These are phyloP conservation scores for Neonectria punicea DNA, from an alignment of 2,329 filamentous ascomycete genomes.

Conservation along the genomic window DNA sequence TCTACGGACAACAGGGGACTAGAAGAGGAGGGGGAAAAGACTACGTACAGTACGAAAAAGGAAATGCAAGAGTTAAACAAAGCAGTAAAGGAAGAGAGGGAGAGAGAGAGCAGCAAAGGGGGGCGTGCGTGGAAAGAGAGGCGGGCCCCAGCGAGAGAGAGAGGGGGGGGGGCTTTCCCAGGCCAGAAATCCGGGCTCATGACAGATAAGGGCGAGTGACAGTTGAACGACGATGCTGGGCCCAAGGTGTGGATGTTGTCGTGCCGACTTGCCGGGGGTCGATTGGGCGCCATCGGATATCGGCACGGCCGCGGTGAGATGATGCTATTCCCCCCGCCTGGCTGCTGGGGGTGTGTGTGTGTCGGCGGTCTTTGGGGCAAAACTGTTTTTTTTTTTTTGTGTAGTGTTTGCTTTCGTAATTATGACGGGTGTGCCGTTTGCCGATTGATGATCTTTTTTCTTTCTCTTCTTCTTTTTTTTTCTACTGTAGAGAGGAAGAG, in stretches of 20 bases:
- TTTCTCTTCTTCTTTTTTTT: too few relatives aligned
- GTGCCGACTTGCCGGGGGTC: constrained; percentile 45
- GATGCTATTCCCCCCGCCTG: constrained; percentile 36
- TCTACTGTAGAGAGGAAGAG: not conserved
- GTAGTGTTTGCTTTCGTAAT: too few relatives aligned
- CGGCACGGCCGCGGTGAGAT: constrained; percentile 45
- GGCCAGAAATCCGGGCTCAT: not conserved
- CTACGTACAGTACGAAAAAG: not conserved
- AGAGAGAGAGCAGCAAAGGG: not conserved
- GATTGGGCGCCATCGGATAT: constrained; percentile 45
- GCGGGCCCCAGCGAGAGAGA: not conserved
- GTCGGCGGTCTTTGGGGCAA: too few relatives aligned
- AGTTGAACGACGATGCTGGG: not conserved
- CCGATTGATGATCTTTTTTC: not conserved
- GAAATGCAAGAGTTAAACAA: not conserved
- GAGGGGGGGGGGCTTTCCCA: not conserved
- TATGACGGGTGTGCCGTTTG: not conserved
- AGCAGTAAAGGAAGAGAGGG: not conserved
- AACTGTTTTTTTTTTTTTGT: too few relatives aligned
- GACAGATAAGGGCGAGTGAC: constrained; percentile 4
- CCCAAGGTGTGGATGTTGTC: constrained; percentile 36
- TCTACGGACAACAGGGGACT: too few relatives aligned
- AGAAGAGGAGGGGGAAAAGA: not conserved
- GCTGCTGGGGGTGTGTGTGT: too few relatives aligned
- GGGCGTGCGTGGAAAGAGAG: not conserved